Base-by-base conservation (phyloP, 1,284 basidiomycete species). In the Butyriboletus pseudospeciosus region DNA sequence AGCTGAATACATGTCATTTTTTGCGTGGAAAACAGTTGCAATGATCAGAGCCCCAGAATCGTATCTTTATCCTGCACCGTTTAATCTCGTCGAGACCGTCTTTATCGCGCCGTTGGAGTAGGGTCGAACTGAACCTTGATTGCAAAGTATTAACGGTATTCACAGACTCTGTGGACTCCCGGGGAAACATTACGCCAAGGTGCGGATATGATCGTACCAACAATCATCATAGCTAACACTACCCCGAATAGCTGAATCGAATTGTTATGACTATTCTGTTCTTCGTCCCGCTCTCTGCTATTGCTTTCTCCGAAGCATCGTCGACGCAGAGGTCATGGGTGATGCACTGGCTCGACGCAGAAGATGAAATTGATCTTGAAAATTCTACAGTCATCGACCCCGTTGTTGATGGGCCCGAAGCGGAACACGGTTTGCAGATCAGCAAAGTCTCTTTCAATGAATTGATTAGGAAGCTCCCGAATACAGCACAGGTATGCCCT, bases 1-100 rank as follows among this genome's bases (percentile, higher is more conserved):
- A 61, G 82, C 84, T n/a, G 84, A 93, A 69, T 93, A 89, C 66
- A 76, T 97, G 52, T 82, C 91, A 7, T 96, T 94, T 77, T 96
- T 94, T 67, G 91, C 92, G 3, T 79, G 80, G 60, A 95, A 94
- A 74, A 90, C 92, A 2, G 73, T 94, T 43, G 77, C 79, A 13
- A 87, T 86, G 88, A 87, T 89, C 62, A 79, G 94, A 48, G 93
- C 94, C 0, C 95, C 95, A 1, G 87, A 90, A 67, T 81, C 81
- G 25, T 86, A 76, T 63, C 80, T 85, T 49, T 88, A 87, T 68
- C 86, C 85, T 37, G 83, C 86, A 13, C 85, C 86, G 2, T 87
- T 96, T 78, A 98, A 97, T 68, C 76, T 98, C 44, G 74, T 96
- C 58, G 95, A 98, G 71, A 76, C 79, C 0, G 71, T 93, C 62